A percentile compares a stretch with the other conserved stretches of the same genome.
These are phyloP conservation scores for Serendipita sp. DNA, from an alignment of 768 basidiomycete genomes.

Conservation along the genomic window DNA sequence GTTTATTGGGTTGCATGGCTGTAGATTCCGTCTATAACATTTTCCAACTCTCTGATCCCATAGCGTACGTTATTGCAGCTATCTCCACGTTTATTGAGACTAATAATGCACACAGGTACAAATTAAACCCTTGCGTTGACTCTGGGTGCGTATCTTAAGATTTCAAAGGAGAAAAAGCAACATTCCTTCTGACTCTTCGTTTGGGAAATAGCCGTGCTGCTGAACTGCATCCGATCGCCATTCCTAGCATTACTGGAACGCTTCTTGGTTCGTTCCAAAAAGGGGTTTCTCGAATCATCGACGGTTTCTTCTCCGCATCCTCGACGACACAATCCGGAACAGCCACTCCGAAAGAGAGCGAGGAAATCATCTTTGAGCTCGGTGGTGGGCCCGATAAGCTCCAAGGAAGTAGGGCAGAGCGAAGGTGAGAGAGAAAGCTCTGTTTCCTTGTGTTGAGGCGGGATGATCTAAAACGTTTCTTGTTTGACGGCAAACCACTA, in stretches of 20 bases:
- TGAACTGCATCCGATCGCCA: conserved; percentile 15
- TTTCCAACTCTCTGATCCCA: conserved; percentile 27
- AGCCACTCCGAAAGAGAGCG: neutral
- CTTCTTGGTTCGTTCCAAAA: conserved; percentile 19
- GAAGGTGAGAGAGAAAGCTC: too few species aligned
- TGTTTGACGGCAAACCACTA: neutral
- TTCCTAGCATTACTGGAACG: conserved; percentile 22
- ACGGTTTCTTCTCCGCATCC: conserved; percentile 17
- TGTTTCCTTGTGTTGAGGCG: too few species aligned
- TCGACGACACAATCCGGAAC: neutral
- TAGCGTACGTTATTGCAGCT: conserved; percentile 19
- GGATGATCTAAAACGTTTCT: too few species aligned
- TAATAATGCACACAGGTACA: conserved; percentile 19
- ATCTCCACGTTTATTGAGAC: neutral
- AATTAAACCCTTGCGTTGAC: conserved; percentile 29
- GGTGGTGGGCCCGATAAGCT: conserved; percentile 12
- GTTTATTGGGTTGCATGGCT: conserved; percentile 28
- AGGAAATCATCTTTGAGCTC: conserved; percentile 11
- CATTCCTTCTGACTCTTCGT: conserved; percentile 14
- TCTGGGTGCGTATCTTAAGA: conserved; percentile 14
- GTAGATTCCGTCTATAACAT: conserved; percentile 29
- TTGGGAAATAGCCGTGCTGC: conserved; percentile 14
- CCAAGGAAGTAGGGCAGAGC: conserved; percentile 15
- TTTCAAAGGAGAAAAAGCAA: conserved; percentile 3
- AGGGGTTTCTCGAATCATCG: conserved; percentile 17